Percentiles rank a stretch among this genome's conserved stretches.
Evolutionary conservation across 1,139 yeast genomes (phyloP).

Genomic region (Pichia sp.): DNA sequence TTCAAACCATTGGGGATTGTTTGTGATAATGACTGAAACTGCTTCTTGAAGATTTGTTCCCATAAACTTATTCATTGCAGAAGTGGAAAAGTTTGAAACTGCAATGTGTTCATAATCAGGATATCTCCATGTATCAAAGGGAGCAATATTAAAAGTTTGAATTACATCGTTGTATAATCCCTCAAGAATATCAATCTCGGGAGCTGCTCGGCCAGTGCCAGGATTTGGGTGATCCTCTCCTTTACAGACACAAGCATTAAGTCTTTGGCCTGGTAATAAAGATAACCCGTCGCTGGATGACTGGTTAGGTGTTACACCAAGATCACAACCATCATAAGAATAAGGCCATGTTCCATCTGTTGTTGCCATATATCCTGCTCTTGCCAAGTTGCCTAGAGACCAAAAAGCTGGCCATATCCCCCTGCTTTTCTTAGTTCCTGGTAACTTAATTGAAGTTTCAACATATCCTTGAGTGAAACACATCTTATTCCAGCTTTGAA

Average conservation of each 20-base stretch:
- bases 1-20: constrained; percentile 73
- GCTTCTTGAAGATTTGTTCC: constrained; percentile 90
- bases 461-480: constrained; percentile 73
- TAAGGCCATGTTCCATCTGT: constrained; percentile 91
- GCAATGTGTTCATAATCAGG: constrained; percentile 72
- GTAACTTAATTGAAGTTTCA: constrained; percentile 63
- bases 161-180: constrained; percentile 45
- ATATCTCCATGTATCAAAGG: constrained; percentile 77
- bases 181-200: constrained; percentile 81
- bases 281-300: constrained; percentile 76
- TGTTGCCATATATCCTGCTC: constrained; percentile 74
- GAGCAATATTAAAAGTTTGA: constrained; percentile 79
- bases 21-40: constrained; percentile 61
- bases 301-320: constrained; percentile 87
- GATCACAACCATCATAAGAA: constrained; percentile 74
- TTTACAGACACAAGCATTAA: constrained; percentile 61
- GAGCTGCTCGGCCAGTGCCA: constrained; percentile 82
- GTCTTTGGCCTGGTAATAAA: constrained; percentile 68
- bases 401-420: constrained; percentile 92
- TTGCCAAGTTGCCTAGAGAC: constrained; percentile 80
- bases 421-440: constrained; percentile 58
- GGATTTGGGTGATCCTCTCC: constrained; percentile 74
- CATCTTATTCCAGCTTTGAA: constrained; percentile 76
- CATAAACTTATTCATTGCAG: constrained; percentile 66
- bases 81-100: constrained; percentile 49